Evolutionary conservation across 1,284 basidiomycete species (phyloP).

Genomic region (Vanrija sp.): DNA sequence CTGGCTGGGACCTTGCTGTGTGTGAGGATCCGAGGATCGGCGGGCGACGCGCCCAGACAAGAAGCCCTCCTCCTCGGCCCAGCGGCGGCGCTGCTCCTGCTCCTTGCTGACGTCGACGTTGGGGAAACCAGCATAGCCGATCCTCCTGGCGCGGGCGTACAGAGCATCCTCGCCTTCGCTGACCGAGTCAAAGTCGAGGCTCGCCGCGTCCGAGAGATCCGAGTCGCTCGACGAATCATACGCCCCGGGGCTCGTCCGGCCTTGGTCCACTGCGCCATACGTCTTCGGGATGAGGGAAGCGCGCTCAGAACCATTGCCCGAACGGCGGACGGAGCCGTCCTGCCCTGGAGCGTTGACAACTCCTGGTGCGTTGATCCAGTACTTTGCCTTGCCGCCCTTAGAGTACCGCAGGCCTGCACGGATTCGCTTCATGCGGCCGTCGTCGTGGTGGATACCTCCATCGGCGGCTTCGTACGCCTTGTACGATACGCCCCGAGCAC

Average conservation of each 20-base stretch:
- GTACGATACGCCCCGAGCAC: conserved; percentile 89
- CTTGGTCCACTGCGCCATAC: conserved; percentile 23
- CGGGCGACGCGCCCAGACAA: conserved; percentile 57
- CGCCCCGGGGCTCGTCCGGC: conserved; percentile 1
- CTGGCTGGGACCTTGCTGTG: conserved; percentile 19
- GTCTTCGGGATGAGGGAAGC: conserved; percentile 4
- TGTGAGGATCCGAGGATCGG: background rate
- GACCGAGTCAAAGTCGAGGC: conserved; percentile 38
- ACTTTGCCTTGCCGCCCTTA: conserved; percentile 79
- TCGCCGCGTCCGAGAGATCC: conserved; percentile 45
- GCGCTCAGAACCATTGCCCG: too few relatives aligned
- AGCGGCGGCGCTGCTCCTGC: conserved; percentile 29
- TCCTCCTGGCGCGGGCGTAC: conserved; percentile 64
- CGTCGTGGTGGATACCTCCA: conserved; percentile 80
- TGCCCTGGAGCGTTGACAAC: too few relatives aligned
- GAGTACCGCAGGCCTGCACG: conserved; percentile 85
- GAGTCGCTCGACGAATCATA: conserved; percentile 34
- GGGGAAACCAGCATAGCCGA: conserved; percentile 91
- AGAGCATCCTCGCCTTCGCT: conserved; percentile 54
- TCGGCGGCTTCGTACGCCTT: conserved; percentile 93
- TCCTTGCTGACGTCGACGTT: conserved; percentile 72
- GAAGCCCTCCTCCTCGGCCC: conserved; percentile 47
- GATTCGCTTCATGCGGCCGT: conserved; percentile 74
- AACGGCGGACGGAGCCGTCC: too few relatives aligned
- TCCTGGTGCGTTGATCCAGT: conserved; percentile 74